Conservation (phyloP, 768 basidiomycete species). For the Rhizopogon vinicolor region DNA sequence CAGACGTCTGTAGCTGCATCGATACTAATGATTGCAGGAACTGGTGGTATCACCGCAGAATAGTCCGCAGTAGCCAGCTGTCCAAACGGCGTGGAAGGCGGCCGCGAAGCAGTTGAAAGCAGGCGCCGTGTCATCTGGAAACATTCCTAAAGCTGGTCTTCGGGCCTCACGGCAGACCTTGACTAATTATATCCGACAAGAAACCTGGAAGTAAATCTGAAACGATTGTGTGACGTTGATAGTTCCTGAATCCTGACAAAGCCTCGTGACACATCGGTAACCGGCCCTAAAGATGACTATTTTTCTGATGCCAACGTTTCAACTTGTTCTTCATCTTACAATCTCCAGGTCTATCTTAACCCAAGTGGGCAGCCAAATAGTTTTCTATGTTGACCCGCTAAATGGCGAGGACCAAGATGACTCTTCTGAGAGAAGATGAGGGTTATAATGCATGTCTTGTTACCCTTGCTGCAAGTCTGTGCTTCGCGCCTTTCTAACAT, state of each 20-base stretch:
- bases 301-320: background rate
- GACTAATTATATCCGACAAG: too few species aligned
- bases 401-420: conserved; percentile 80
- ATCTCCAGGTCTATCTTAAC: conserved; percentile 52
- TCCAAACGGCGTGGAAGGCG: background rate
- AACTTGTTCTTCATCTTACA: conserved; percentile 41
- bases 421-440: conserved; percentile 31
- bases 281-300: conserved; percentile 23
- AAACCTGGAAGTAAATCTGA: too few species aligned
- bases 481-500: conserved; percentile 52
- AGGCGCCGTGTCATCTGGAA: too few species aligned
- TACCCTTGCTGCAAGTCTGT: conserved; percentile 19
- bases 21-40: background rate
- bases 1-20: conserved; percentile 47
- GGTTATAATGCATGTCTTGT: conserved; percentile 66
- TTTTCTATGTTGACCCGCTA: conserved; percentile 46
- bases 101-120: background rate
- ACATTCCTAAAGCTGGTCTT: too few species aligned
- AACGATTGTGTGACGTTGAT: too few species aligned
- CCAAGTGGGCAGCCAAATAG: conserved; percentile 53
- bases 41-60: background rate
- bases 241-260: too few species aligned
- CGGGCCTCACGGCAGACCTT: too few species aligned
- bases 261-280: background rate
- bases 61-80: background rate